These are phyloP conservation scores for Acrodontium crateriforme DNA, from an alignment of 2,329 filamentous ascomycete genomes.

Conservation along the genomic window DNA sequence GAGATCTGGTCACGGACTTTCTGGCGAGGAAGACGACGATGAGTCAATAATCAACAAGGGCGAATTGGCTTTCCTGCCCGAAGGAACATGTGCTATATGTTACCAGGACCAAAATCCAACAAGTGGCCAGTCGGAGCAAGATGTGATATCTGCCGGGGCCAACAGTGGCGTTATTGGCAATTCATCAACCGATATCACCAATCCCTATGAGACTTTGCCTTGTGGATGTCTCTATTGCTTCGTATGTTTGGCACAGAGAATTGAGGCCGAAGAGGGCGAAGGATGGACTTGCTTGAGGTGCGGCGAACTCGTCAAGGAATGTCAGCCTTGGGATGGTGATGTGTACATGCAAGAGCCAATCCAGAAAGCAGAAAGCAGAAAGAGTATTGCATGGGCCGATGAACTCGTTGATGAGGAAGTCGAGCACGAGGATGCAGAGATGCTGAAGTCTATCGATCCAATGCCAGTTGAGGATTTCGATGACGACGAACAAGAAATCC, in stretches of 20 bases:
- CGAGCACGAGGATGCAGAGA: too few relatives aligned
- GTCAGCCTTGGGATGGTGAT: slow-evolving; percentile 83
- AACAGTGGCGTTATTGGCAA: slow-evolving; percentile 63
- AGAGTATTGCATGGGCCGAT: slow-evolving; percentile 20
- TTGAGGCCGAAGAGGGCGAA: slow-evolving; percentile 87
- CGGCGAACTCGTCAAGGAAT: slow-evolving; percentile 69
- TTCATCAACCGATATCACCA: slow-evolving; percentile 84
- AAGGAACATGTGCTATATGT: slow-evolving; percentile 91
- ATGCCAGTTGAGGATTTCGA: too few relatives aligned
- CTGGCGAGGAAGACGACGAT: slow-evolving; percentile 36
- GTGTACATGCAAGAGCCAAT: slow-evolving; percentile 38
- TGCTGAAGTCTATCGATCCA: too few relatives aligned
- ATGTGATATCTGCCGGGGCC: slow-evolving; percentile 50
- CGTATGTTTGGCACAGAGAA: slow-evolving; percentile 76
- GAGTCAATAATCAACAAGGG: slow-evolving; percentile 32
- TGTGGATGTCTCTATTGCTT: slow-evolving; percentile 95
- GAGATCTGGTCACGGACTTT: slow-evolving; percentile 18
- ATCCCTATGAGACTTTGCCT: slow-evolving; percentile 81
- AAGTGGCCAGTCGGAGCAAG: slow-evolving; percentile 50
- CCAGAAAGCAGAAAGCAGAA: slow-evolving; percentile 11
- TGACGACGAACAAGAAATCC: too few relatives aligned
- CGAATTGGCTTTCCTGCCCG: slow-evolving; percentile 73
- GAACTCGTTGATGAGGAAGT: slow-evolving; percentile 19
- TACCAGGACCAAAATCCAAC: slow-evolving; percentile 82
- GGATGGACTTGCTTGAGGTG: slow-evolving; percentile 88